phyloP scores from a whole-genome alignment of 148 eudicot genomes.

The Nepenthes mirabilis region DNA sequence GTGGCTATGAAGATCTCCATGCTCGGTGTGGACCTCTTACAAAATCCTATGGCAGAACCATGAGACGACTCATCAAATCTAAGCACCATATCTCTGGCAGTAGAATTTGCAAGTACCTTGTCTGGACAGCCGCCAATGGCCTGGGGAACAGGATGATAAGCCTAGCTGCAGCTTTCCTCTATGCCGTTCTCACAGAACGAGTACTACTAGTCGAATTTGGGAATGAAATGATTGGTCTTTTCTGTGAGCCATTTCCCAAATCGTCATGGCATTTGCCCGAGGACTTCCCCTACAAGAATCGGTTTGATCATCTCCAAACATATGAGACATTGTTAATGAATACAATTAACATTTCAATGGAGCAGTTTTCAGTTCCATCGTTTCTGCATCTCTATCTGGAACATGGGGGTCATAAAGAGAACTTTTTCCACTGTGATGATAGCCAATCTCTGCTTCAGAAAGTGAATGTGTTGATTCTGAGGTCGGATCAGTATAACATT shows the following conservation, averaged over 20 bases:
- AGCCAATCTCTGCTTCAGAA: constrained; percentile 34
- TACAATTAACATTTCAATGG: constrained; percentile 1
- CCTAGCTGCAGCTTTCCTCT: constrained; percentile 56
- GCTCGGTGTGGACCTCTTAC: constrained; percentile 53
- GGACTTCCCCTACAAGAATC: constrained; percentile 38
- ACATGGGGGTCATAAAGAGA: constrained; percentile 39
- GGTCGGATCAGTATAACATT: constrained; percentile 43
- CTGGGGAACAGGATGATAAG: constrained; percentile 62
- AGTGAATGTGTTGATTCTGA: constrained; percentile 45
- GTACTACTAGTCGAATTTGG: constrained; percentile 56
- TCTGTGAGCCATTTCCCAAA: constrained; percentile 65
- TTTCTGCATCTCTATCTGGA: constrained; percentile 38
- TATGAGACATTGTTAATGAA: constrained; percentile 24
- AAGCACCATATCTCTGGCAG: background rate
- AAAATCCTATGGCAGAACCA: constrained; percentile 26
- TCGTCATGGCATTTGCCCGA: constrained; percentile 48
- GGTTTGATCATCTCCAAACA: constrained; percentile 25
- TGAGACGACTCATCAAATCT: constrained; percentile 13
- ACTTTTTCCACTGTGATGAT: constrained; percentile 57
- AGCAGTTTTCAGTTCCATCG: constrained; percentile 5
- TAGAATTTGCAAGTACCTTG: constrained; percentile 47
- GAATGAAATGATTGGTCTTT: constrained; percentile 34
- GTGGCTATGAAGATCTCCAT: constrained; percentile 54
- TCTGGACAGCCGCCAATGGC: constrained; percentile 57
- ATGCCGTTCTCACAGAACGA: constrained; percentile 58